Evolutionary conservation across 345 rosid genomes (phyloP).

Genomic region (Salix arbutifolia): DNA sequence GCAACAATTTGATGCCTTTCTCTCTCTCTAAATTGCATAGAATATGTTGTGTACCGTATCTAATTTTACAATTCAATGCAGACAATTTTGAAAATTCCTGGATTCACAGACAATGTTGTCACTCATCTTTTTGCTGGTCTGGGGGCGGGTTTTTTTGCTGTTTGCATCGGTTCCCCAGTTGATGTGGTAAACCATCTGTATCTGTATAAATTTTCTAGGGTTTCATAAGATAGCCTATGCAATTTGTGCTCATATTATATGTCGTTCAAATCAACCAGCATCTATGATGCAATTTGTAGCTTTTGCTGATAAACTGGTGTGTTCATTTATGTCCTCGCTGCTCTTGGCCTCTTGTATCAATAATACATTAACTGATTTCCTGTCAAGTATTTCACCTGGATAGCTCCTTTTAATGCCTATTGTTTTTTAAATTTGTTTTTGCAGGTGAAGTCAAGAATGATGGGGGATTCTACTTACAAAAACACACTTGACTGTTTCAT

Average conservation of each 20-base stretch:
- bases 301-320: not conserved
- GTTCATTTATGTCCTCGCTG: not conserved
- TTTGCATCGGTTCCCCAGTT: conserved; percentile 97
- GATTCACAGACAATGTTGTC: conserved; percentile 84
- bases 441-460: conserved; percentile 98
- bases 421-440: not conserved
- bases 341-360: not conserved
- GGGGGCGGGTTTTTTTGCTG: conserved; percentile 97
- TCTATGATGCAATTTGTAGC: not conserved
- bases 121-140: conserved; percentile 92
- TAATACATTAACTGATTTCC: not conserved
- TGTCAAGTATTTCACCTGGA: not conserved
- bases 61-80: conserved; percentile 35
- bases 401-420: not conserved
- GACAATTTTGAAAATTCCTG: conserved; percentile 91
- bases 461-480: conserved; percentile 91
- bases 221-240: not conserved
- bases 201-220: not conserved
- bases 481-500: conserved; percentile 87
- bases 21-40: not conserved
- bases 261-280: not conserved
- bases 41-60: conserved; percentile 3
- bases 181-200: conserved; percentile 72
- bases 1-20: not conserved
- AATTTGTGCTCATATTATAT: not conserved